These are phyloP conservation scores for Antitrichia curtipendula DNA, from an alignment of 225 moss, liverwort and hornwort genomes.

Conservation along the genomic window DNA sequence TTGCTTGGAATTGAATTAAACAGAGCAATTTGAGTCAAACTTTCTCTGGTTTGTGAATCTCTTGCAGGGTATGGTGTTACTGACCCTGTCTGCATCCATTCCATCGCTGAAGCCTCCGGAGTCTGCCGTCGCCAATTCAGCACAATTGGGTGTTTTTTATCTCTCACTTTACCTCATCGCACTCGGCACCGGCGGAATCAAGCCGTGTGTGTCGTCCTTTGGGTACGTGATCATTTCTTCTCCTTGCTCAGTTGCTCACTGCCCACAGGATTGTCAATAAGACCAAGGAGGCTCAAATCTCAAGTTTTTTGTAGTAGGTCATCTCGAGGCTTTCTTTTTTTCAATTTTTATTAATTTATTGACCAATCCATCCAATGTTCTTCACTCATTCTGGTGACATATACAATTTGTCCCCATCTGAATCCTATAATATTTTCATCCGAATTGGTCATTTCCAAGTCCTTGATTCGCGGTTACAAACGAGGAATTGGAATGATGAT, in stretches of 20 bases:
- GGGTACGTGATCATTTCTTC: conserved; percentile 10
- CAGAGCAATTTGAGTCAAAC: not conserved
- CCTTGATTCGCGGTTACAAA: not conserved
- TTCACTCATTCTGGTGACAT: not conserved
- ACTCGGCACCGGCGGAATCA: conserved; percentile 89
- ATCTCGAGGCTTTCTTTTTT: not conserved
- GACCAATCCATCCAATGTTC: not conserved
- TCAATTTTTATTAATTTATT: not conserved
- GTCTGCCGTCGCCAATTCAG: not conserved
- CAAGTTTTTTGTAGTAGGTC: not conserved
- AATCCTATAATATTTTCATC: not conserved
- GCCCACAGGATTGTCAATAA: not conserved
- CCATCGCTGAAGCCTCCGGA: conserved; percentile 39
- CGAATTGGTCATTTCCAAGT: not conserved
- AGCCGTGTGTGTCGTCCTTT: conserved; percentile 92
- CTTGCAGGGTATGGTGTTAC: conserved; percentile 72
- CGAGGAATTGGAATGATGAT: not conserved
- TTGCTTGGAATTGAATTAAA: not conserved
- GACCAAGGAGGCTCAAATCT: not conserved
- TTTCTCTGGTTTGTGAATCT: not conserved
- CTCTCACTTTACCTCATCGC: conserved; percentile 71
- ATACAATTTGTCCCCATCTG: not conserved
- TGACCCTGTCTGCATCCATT: conserved; percentile 65
- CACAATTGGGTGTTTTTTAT: conserved; percentile 60
- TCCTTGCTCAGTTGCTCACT: not conserved